Evolutionary conservation across 176 grass and related monocot species (phyloP).

Genomic region (Oryza rufipogon): DNA sequence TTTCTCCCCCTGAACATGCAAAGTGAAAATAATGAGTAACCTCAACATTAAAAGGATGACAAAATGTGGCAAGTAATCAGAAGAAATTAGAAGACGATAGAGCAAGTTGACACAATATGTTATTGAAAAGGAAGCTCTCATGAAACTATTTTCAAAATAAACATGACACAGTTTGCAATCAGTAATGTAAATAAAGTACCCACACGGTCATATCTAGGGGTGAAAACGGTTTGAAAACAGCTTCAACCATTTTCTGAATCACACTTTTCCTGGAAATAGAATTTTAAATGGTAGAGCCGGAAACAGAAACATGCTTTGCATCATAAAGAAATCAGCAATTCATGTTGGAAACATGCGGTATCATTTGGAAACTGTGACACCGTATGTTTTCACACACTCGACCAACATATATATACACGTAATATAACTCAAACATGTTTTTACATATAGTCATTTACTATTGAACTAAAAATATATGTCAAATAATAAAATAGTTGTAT

Average conservation of each 20-base stretch:
- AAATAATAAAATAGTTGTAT: too few species aligned
- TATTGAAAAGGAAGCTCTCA: neutral
- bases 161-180: constrained; percentile 2
- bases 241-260: neutral
- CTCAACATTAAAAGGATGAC: neutral
- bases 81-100: neutral
- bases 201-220: neutral
- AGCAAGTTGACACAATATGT: neutral
- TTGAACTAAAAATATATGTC: too few species aligned
- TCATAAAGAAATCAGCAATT: too few species aligned
- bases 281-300: too few species aligned
- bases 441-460: too few species aligned
- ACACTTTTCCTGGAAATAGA: too few species aligned
- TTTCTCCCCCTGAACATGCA: constrained; percentile 24
- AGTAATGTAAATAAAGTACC: neutral
- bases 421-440: too few species aligned
- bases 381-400: too few species aligned
- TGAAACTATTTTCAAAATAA: constrained; percentile 3
- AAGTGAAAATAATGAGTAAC: neutral
- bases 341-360: too few species aligned
- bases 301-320: too few species aligned
- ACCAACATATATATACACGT: too few species aligned
- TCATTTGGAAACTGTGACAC: too few species aligned
- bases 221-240: neutral
- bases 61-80: neutral